These are phyloP conservation scores for Sporothrix globosa DNA, from an alignment of 2,329 filamentous ascomycete genomes.

Conservation along the genomic window DNA sequence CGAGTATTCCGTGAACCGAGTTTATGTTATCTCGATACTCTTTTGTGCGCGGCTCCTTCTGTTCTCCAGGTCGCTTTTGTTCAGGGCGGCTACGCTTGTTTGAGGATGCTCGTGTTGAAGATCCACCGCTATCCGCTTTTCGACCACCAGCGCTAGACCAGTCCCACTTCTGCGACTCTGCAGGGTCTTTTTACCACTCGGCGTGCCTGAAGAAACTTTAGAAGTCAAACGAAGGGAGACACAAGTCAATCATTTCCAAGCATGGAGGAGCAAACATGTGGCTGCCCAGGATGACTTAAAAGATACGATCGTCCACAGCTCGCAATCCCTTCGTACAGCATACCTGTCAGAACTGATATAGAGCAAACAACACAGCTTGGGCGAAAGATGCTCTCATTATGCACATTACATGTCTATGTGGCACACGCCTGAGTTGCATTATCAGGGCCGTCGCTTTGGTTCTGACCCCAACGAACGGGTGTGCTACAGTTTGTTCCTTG, in stretches of 20 bases:
- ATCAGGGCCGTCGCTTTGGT: neutral
- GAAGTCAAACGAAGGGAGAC: neutral
- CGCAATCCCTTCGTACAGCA: neutral
- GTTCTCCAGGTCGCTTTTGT: neutral
- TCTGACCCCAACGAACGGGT: neutral
- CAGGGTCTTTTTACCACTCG: neutral
- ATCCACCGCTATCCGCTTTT: neutral
- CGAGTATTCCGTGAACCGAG: neutral
- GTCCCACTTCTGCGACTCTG: neutral
- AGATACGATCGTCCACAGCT: neutral
- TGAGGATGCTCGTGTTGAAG: neutral
- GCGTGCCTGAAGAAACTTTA: neutral
- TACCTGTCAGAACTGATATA: neutral
- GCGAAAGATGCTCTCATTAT: neutral
- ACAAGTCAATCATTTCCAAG: constrained; percentile 17
- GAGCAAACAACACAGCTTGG: neutral
- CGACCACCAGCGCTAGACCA: neutral
- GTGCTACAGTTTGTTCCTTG: neutral
- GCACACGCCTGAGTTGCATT: neutral
- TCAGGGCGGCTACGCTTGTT: constrained; percentile 11
- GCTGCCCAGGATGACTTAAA: neutral
- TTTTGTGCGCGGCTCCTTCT: neutral
- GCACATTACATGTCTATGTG: neutral
- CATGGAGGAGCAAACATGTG: neutral
- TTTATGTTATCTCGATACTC: neutral